Base-by-base conservation (phyloP, 164 flowering plant species). In the Nelumbo lutea region DNA sequence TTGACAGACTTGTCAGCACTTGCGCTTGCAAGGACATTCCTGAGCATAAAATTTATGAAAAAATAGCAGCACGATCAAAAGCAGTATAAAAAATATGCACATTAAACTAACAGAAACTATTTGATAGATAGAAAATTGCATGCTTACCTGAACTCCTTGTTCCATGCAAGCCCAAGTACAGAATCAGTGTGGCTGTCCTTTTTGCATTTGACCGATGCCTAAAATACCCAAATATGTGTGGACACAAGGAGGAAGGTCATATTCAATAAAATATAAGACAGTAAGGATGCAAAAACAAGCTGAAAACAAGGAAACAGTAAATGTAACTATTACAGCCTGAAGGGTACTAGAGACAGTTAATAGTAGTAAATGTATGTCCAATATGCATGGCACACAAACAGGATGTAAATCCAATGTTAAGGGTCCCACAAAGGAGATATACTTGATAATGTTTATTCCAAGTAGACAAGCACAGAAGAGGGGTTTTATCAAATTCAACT, bases 161-260 rank as follows among this genome's bases (percentile, higher is more conserved):
- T 95, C 98, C 98, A 95, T 68, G 95, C 90, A 80, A 95, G 91
- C 58, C 90, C 90, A 74, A 95, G 92, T 40, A 95, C 97, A 57
- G 97, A 79, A 78, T 85, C 97, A 7, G 86, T 90, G 78, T 95
- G 97, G 71, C 97, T 92, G 61, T 78, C 93, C 71, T 88, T 81
- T 74, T 84, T 82, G 82, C 86, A 92, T 63, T 87, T 85, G 72
- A 81, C 62, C 9, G 88, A 81, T 68, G 67, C 79, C 95, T 91
- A 73, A n/a, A 73, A n/a, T 42, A 73, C n/a, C 1, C 11, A 53
- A 53, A 11, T 4, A 27, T 46, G 44, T 14, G 48, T 27, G 42
- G 5, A 66, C 44, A 46, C 52, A 66, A 48, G 14, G 9, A 13
- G 38, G 13, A 1, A 3, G 1, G 51, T 58, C 39, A 58, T 58